Percentiles rank a stretch among this genome's conserved stretches.
Conservation (phyloP, 805 yeast genomes). For the Saccharomycopsis olivae region DNA sequence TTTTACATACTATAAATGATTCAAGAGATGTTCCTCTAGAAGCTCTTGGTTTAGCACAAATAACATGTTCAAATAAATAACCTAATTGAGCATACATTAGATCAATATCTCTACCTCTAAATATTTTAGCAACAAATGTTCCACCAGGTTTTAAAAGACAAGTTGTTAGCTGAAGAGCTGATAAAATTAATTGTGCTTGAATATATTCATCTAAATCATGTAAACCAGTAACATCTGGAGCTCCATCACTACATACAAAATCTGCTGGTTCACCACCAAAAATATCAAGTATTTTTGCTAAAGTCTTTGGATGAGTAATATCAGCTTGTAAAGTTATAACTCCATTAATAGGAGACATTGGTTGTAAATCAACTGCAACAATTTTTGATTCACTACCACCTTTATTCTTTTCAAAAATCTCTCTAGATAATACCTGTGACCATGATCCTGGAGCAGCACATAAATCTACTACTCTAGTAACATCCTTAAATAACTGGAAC, state of each 20-base stretch:
- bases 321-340: conserved; percentile 92
- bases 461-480: conserved; percentile 81
- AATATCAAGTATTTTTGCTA: conserved; percentile 59
- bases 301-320: conserved; percentile 90
- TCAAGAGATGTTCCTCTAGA: conserved; percentile 92
- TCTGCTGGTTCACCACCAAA: conserved; percentile 94
- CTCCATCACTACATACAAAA: conserved; percentile 94
- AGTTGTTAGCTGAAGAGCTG: conserved; percentile 87
- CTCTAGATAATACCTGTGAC: conserved; percentile 86
- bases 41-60: conserved; percentile 94
- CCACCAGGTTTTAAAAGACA: conserved; percentile 87
- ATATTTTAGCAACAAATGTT: conserved; percentile 88
- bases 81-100: conserved; percentile 88
- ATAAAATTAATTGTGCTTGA: conserved; percentile 85
- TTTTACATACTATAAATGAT: conserved; percentile 86
- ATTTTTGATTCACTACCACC: conserved; percentile 46
- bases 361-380: conserved; percentile 92
- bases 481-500: conserved; percentile 63
- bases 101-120: conserved; percentile 93
- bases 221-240: conserved; percentile 96
- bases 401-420: conserved; percentile 37
- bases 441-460: conserved; percentile 99
- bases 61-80: conserved; percentile 69
- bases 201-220: conserved; percentile 96
- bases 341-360: conserved; percentile 92